These are phyloP conservation scores for Gossypium gossypioides DNA, from an alignment of 441 rosid genomes.

Conservation along the genomic window DNA sequence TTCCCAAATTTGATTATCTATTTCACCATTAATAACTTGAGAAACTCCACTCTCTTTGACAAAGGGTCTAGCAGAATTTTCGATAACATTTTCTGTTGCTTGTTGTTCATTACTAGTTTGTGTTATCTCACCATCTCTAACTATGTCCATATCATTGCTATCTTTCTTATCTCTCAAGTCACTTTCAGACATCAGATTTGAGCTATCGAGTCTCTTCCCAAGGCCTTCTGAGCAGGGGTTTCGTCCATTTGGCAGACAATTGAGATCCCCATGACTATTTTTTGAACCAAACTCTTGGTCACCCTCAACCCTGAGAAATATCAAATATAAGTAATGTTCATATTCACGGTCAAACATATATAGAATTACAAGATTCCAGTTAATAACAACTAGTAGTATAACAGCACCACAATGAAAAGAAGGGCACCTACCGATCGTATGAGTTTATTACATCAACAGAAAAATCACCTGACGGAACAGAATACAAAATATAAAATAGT, in stretches of 20 bases:
- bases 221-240: slow-evolving; percentile 22
- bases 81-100: slow-evolving; percentile 22
- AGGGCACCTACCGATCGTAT: slow-evolving; percentile 36
- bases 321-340: background rate
- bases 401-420: slow-evolving; percentile 1
- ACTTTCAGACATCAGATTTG: slow-evolving; percentile 23
- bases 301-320: slow-evolving; percentile 41
- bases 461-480: slow-evolving; percentile 47
- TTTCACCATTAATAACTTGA: slow-evolving; percentile 22
- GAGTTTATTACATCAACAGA: slow-evolving; percentile 60
- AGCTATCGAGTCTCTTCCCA: slow-evolving; percentile 25
- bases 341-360: background rate
- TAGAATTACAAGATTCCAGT: background rate
- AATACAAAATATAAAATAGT: slow-evolving; percentile 9
- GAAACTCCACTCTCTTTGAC: slow-evolving; percentile 29
- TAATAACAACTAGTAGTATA: background rate
- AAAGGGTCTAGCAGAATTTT: slow-evolving; percentile 19
- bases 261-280: slow-evolving; percentile 27
- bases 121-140: slow-evolving; percentile 36
- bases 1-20: slow-evolving; percentile 48
- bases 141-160: slow-evolving; percentile 20
- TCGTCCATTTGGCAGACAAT: slow-evolving; percentile 23
- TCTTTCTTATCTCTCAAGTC: slow-evolving; percentile 17
- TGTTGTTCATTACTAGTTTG: slow-evolving; percentile 26
- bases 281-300: slow-evolving; percentile 41